Evolutionary conservation across 306 rosid species (phyloP), one percentile per base, ranked within the genome.

Genomic region (Prunus dulcis): DNA sequence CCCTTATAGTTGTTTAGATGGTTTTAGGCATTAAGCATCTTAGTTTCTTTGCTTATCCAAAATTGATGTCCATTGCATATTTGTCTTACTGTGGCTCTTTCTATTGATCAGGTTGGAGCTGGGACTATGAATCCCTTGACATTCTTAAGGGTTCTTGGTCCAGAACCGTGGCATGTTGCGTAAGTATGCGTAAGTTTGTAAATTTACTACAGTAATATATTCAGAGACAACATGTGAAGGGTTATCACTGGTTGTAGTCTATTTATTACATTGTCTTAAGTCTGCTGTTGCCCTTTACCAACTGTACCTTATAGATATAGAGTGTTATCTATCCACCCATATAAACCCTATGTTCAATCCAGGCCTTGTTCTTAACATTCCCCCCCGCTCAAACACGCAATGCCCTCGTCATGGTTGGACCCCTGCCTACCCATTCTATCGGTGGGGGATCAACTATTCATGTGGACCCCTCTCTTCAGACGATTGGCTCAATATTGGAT

Each of bases 151-250:
- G 98, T 94, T 80, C 95, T 94, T 52, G 98, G 98, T 83, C 98
- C 98, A 27, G 98, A 94, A 84, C 97, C 98, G 4, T 92, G 98
- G 98, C 90, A 90, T 90, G 98, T 94, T 77, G 98, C 97, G 96
- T 94, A 94, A 86, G 98, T 94, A 85, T 88, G 86, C 80, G 89
- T 82, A 83, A 82, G 84, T 85, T 88, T 82, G 19, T 70, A 32
- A 17, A 46, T 34, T 49, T 72, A 32, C n/a, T 12, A 28, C 13
- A 55, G 49, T 17, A 18, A 78, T 27, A 28, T 9, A n/a, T 63
- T 76, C 25, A 66, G 57, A 13, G 66, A 17, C 27, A 61, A 1
- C 57, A 55, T 47, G 32, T 46, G 41, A 15, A 30, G 61, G 52
- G 13, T 28, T 20, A n/a, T 28, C 13, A 9, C 22, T 53, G 77